Evolutionary conservation across 2,329 filamentous ascomycete species (phyloP).

Genomic region (Pseudogymnoascus sp.): DNA sequence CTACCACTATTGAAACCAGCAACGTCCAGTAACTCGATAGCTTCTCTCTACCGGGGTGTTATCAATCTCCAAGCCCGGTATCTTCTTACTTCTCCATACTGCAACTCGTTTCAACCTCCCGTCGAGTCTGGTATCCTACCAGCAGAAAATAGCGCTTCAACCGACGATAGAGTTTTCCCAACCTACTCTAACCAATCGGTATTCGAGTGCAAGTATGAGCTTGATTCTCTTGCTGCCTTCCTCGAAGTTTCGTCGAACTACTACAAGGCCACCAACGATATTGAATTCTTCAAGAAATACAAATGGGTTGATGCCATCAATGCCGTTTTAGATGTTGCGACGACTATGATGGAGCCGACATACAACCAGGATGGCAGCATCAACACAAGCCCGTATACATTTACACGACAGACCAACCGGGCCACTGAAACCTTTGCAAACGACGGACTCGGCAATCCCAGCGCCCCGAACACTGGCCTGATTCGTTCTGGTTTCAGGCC

Average conservation of each 20-base stretch:
- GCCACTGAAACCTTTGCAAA: constrained; percentile 78
- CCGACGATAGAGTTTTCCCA: constrained; percentile 57
- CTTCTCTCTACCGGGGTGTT: constrained; percentile 59
- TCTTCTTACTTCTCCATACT: constrained; percentile 65
- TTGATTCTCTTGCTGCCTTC: constrained; percentile 84
- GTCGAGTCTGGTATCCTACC: constrained; percentile 60
- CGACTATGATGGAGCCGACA: constrained; percentile 64
- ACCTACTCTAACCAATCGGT: constrained; percentile 61
- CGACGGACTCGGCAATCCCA: constrained; percentile 68
- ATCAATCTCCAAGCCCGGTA: constrained; percentile 67
- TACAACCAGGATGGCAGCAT: constrained; percentile 55
- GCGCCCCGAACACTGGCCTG: constrained; percentile 66
- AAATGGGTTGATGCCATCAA: constrained; percentile 68
- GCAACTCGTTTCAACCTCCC: constrained; percentile 85
- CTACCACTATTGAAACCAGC: constrained; percentile 51
- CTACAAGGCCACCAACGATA: constrained; percentile 63
- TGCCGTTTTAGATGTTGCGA: constrained; percentile 59
- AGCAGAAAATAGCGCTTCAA: constrained; percentile 48
- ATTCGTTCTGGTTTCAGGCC: constrained; percentile 84
- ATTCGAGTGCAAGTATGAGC: constrained; percentile 94
- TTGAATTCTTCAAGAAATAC: constrained; percentile 62
- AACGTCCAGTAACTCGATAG: constrained; percentile 48
- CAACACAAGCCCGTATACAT: constrained; percentile 59
- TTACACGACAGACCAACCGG: constrained; percentile 62
- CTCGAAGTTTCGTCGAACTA: constrained; percentile 76